Percentiles rank a stretch among this genome's conserved stretches.
Evolutionary conservation across 2,329 filamentous ascomycete species (phyloP).

Genomic region (Epichloe scottii): DNA sequence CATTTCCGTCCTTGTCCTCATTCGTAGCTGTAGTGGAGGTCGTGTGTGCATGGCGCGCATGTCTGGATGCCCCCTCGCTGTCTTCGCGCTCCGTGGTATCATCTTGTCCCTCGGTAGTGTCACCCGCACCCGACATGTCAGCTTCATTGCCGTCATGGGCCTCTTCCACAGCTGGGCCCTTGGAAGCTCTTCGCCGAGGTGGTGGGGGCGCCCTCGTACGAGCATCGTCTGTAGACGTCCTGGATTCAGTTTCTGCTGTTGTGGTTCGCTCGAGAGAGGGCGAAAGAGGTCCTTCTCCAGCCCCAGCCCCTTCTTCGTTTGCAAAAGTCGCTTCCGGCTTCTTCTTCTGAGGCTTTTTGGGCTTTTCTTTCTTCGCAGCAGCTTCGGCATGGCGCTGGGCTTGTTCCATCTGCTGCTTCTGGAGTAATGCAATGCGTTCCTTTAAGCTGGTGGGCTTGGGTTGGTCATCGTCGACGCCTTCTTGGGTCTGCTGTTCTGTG

Average conservation of each 20-base stretch:
- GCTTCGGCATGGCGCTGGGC: slow-evolving; percentile 71
- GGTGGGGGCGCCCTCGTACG: slow-evolving; percentile 26
- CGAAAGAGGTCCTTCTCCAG: slow-evolving; percentile 18
- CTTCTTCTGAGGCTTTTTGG: slow-evolving; percentile 64
- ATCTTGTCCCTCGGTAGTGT: slow-evolving; percentile 49
- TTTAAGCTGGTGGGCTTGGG: slow-evolving; percentile 90
- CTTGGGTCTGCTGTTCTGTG: slow-evolving; percentile 25
- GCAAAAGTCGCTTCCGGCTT: slow-evolving; percentile 33
- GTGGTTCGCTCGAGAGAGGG: slow-evolving; percentile 31
- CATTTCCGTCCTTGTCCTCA: slow-evolving; percentile 43
- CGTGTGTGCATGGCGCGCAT: slow-evolving; percentile 22
- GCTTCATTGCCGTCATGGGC: slow-evolving; percentile 50
- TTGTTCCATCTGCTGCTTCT: slow-evolving; percentile 88
- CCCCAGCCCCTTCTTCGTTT: slow-evolving; percentile 16
- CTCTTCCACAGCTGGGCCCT: slow-evolving; percentile 28
- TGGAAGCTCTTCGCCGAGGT: slow-evolving; percentile 41
- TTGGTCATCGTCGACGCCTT: slow-evolving; percentile 56
- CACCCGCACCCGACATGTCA: slow-evolving; percentile 51
- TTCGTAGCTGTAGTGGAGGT: slow-evolving; percentile 30
- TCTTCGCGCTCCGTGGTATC: slow-evolving; percentile 61
- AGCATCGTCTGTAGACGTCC: slow-evolving; percentile 37
- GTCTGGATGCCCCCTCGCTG: slow-evolving; percentile 45
- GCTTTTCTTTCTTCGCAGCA: slow-evolving; percentile 72
- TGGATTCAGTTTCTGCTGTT: slow-evolving; percentile 33
- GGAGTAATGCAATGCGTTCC: slow-evolving; percentile 84